Conservation (phyloP, 495 filamentous ascomycete genomes). For the Neohortaea acidophila region DNA sequence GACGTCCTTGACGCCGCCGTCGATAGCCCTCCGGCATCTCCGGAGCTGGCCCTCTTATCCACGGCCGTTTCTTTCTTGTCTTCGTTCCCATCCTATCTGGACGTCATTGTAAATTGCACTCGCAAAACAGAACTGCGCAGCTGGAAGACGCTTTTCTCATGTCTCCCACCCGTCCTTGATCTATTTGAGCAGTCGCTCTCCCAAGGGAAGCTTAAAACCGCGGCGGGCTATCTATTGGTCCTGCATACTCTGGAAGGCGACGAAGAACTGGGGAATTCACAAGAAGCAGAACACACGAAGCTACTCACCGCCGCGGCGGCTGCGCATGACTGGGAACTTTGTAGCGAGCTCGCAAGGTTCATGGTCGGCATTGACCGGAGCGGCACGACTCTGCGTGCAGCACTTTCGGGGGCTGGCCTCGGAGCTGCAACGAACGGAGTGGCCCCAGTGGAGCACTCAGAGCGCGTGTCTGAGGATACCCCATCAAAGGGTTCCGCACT, state of each 20-base stretch:
- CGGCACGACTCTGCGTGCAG: slow-evolving; percentile 65
- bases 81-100: slow-evolving; percentile 76
- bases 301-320: slow-evolving; percentile 67
- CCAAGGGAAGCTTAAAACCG: slow-evolving; percentile 78
- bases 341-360: slow-evolving; percentile 87
- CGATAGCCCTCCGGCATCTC: slow-evolving; percentile 40
- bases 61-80: slow-evolving; percentile 78
- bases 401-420: slow-evolving; percentile 34
- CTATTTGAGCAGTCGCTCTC: slow-evolving; percentile 84
- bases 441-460: not conserved
- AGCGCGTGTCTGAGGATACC: too few species aligned
- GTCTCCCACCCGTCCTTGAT: slow-evolving; percentile 75
- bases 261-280: slow-evolving; percentile 40
- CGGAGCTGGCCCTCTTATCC: slow-evolving; percentile 59
- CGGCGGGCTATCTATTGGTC: slow-evolving; percentile 90
- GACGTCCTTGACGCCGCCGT: slow-evolving; percentile 91
- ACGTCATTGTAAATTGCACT: slow-evolving; percentile 93
- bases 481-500: too few species aligned
- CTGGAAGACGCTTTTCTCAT: slow-evolving; percentile 84
- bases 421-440: not conserved
- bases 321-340: slow-evolving; percentile 89
- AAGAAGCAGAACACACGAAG: slow-evolving; percentile 48
- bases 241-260: slow-evolving; percentile 85
- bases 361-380: slow-evolving; percentile 79
- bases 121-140: slow-evolving; percentile 91